These are phyloP conservation scores for Diaporthe ilicicola DNA, from an alignment of 2,329 filamentous ascomycete genomes.

Conservation along the genomic window DNA sequence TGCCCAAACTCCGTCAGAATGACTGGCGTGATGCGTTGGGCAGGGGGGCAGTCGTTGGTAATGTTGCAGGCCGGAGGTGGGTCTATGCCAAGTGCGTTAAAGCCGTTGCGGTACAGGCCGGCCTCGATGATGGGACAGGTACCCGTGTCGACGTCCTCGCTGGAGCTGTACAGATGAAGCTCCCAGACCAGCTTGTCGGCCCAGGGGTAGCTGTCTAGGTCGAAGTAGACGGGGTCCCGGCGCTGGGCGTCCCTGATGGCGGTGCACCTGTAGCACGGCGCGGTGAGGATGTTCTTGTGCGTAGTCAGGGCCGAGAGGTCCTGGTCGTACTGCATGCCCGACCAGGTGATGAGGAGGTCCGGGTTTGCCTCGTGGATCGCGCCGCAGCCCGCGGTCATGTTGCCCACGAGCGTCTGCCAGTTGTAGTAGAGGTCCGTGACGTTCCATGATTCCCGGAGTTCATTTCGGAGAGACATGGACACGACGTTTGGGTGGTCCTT, in stretches of 20 bases:
- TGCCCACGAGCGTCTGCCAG: slow-evolving; percentile 55
- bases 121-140: slow-evolving; percentile 57
- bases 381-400: slow-evolving; percentile 52
- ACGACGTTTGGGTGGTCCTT: slow-evolving; percentile 49
- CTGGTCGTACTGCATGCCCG: slow-evolving; percentile 58
- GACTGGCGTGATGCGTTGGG: slow-evolving; percentile 54
- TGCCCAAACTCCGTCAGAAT: slow-evolving; percentile 59
- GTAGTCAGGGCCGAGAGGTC: slow-evolving; percentile 53
- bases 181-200: slow-evolving; percentile 57
- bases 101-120: slow-evolving; percentile 57
- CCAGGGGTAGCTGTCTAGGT: slow-evolving; percentile 55
- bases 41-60: slow-evolving; percentile 45
- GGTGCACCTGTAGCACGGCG: slow-evolving; percentile 51
- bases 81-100: slow-evolving; percentile 55
- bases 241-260: slow-evolving; percentile 52
- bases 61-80: slow-evolving; percentile 51
- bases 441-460: slow-evolving; percentile 49
- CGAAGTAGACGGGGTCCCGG: slow-evolving; percentile 54
- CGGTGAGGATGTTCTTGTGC: slow-evolving; percentile 49
- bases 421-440: slow-evolving; percentile 50
- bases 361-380: slow-evolving; percentile 54
- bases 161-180: slow-evolving; percentile 52
- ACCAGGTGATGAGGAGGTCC: slow-evolving; percentile 56
- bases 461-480: slow-evolving; percentile 52
- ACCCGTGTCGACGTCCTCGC: slow-evolving; percentile 53